Conservation (phyloP, 495 filamentous ascomycete species). For the Aspergillus olivimuriae region DNA sequence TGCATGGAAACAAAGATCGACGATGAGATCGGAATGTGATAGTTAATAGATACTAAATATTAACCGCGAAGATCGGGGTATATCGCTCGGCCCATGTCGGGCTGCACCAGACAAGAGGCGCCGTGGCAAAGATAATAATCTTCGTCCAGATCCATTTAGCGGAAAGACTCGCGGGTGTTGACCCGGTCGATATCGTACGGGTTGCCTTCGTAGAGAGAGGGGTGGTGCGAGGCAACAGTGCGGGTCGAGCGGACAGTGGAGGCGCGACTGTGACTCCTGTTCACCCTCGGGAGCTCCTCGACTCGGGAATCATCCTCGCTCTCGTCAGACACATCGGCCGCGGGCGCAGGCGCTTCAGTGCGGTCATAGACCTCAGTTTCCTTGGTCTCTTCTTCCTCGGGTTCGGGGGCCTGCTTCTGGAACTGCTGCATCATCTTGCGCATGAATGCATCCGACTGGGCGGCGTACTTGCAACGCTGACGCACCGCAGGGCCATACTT, state of each 20-base stretch:
- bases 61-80: constrained; percentile 9
- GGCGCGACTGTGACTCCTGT: constrained; percentile 29
- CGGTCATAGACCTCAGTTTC: constrained; percentile 22
- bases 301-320: constrained; percentile 17
- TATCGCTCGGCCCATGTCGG: not conserved
- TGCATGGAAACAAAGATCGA: constrained; percentile 5
- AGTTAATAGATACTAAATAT: constrained; percentile 17
- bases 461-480: constrained; percentile 66
- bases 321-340: constrained; percentile 18
- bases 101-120: not conserved
- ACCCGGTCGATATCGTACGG: constrained; percentile 42
- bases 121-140: not conserved
- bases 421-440: constrained; percentile 34
- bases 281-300: constrained; percentile 13
- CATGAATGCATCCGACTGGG: constrained; percentile 44
- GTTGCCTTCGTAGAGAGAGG: constrained; percentile 36
- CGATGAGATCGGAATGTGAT: not conserved
- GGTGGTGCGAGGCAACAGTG: constrained; percentile 20
- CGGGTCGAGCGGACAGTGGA: constrained; percentile 26
- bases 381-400: constrained; percentile 8
- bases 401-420: constrained; percentile 8
- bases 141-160: constrained; percentile 7
- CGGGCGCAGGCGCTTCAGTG: constrained; percentile 32
- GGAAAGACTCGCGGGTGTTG: constrained; percentile 40
- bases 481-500: constrained; percentile 65